Evolutionary conservation across 768 basidiomycete species (phyloP).

Genomic region (Chalciporus piperatus): DNA sequence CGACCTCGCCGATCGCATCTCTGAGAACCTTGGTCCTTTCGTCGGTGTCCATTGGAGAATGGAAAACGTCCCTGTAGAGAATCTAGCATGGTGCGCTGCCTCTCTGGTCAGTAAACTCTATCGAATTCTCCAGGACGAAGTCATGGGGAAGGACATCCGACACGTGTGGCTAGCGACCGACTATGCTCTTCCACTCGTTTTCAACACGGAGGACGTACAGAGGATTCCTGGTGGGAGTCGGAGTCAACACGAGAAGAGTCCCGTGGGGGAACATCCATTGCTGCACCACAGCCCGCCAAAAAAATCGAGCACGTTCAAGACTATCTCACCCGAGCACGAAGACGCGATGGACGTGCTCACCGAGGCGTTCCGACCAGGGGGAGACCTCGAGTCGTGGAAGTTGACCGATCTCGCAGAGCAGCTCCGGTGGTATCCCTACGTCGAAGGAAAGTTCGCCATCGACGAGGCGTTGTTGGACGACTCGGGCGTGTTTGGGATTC

Average conservation of each 20-base stretch:
- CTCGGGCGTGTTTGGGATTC: conserved; percentile 48
- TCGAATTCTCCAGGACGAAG: conserved; percentile 31
- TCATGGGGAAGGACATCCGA: conserved; percentile 28
- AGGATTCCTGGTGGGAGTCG: conserved; percentile 16
- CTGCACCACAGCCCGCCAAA: conserved; percentile 6
- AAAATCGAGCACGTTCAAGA: conserved; percentile 48
- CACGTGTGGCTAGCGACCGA: conserved; percentile 60
- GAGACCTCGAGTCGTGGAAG: conserved; percentile 38
- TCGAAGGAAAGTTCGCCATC: conserved; percentile 18
- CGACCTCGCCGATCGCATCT: conserved; percentile 38
- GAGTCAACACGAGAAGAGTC: not conserved
- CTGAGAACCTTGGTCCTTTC: conserved; percentile 37
- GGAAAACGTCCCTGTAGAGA: conserved; percentile 44
- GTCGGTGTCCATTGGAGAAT: conserved; percentile 57
- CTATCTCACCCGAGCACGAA: conserved; percentile 40
- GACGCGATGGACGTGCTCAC: conserved; percentile 44
- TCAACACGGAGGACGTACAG: not conserved
- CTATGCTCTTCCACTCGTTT: conserved; percentile 34
- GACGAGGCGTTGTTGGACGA: conserved; percentile 41
- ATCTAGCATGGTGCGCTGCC: conserved; percentile 47
- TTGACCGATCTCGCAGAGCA: conserved; percentile 45
- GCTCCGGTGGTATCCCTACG: conserved; percentile 22
- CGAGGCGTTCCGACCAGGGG: conserved; percentile 41
- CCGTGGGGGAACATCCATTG: not conserved
- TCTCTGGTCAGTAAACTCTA: conserved; percentile 45